Conservation (phyloP, 371 early-diverging fungal genomes). For the Circinella minor region DNA sequence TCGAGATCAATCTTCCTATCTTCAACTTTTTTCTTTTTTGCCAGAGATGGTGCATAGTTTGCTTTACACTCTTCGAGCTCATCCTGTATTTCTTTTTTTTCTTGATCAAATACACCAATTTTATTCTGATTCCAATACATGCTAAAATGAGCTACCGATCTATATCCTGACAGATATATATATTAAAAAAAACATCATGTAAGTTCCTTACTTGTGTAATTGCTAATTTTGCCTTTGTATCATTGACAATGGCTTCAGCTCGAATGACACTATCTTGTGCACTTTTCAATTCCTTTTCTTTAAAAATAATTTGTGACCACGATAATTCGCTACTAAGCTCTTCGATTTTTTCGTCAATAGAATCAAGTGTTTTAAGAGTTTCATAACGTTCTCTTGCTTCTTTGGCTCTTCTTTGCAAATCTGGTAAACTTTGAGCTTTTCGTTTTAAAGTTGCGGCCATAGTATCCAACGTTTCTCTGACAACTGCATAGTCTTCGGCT, state of each 20-base stretch:
- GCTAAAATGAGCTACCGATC: too few species aligned
- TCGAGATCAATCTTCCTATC: not conserved
- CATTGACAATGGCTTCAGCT: slow-evolving; percentile 13
- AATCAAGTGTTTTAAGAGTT: slow-evolving; percentile 64
- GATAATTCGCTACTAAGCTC: slow-evolving; percentile 71
- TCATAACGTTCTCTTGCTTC: slow-evolving; percentile 67
- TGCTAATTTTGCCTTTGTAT: not conserved
- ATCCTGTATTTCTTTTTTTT: slow-evolving; percentile 34
- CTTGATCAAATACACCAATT: slow-evolving; percentile 47
- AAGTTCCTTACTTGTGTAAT: slow-evolving; percentile 1
- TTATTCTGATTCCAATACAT: slow-evolving; percentile 16
- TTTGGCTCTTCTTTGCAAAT: slow-evolving; percentile 60
- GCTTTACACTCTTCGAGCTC: slow-evolving; percentile 8
- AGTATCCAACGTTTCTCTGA: slow-evolving; percentile 72
- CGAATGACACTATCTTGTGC: slow-evolving; percentile 9
- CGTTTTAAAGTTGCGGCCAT: slow-evolving; percentile 58
- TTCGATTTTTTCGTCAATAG: slow-evolving; percentile 61
- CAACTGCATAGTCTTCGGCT: slow-evolving; percentile 67
- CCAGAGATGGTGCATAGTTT: not conserved
- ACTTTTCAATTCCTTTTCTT: slow-evolving; percentile 41
- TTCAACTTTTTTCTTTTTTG: not conserved
- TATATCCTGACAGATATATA: not conserved
- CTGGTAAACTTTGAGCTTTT: slow-evolving; percentile 65
- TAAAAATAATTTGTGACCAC: slow-evolving; percentile 72
- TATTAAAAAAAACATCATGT: not conserved